These are phyloP conservation scores for Exophiala sideris DNA, from an alignment of 2,329 filamentous ascomycete genomes.

Conservation along the genomic window DNA sequence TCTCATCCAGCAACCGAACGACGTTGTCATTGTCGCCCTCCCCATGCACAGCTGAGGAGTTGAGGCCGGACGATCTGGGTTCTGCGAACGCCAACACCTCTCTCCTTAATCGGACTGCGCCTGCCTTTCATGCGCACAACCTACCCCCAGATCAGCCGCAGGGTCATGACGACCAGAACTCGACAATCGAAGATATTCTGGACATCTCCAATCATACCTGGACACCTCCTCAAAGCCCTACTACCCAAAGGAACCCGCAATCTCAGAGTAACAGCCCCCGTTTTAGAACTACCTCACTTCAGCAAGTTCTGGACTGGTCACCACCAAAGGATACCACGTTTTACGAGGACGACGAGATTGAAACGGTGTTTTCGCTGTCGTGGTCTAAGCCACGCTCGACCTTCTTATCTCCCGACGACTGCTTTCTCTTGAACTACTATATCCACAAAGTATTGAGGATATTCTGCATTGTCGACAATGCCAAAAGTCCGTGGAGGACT, in stretches of 20 bases:
- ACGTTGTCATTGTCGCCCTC: background rate
- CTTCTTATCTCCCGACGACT: background rate
- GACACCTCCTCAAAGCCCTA: background rate
- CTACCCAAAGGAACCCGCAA: background rate
- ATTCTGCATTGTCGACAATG: background rate
- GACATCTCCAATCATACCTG: background rate
- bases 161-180: background rate
- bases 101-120: too few species aligned
- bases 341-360: background rate
- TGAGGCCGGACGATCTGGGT: too few species aligned
- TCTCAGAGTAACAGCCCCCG: background rate
- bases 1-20: background rate
- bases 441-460: conserved; percentile 1
- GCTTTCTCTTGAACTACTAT: conserved; percentile 4
- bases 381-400: background rate
- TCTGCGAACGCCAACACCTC: too few species aligned
- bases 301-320: conserved; percentile 1
- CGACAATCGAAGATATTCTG: background rate
- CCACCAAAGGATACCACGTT: background rate
- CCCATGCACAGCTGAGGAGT: background rate
- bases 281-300: background rate
- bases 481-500: conserved; percentile 4
- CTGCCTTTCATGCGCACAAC: background rate
- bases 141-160: background rate
- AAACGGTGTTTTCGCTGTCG: background rate